These are phyloP conservation scores for Erythrobasidium yunnanense DNA, from an alignment of 768 basidiomycete species.

Conservation along the genomic window DNA sequence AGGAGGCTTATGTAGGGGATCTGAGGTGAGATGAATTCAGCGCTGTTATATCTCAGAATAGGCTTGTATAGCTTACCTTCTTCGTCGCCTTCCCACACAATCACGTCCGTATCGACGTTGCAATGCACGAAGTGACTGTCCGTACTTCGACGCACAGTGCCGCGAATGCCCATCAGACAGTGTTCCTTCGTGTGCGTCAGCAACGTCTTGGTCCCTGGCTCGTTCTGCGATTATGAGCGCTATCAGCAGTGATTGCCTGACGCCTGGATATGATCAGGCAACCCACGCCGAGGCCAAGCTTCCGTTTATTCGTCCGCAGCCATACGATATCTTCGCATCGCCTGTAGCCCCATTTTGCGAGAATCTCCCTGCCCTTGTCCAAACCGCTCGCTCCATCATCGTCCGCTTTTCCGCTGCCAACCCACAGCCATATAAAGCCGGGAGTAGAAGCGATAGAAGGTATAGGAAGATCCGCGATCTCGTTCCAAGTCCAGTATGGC, in stretches of 20 bases:
- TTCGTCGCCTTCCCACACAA: slow-evolving; percentile 89
- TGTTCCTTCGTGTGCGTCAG: slow-evolving; percentile 88
- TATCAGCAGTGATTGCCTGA: neutral
- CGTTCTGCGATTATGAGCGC: slow-evolving; percentile 51
- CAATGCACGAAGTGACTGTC: slow-evolving; percentile 97
- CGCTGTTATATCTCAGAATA: neutral
- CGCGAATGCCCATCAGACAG: slow-evolving; percentile 91
- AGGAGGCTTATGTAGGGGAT: slow-evolving; percentile 78
- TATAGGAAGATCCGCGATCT: slow-evolving; percentile 69
- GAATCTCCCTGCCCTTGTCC: slow-evolving; percentile 77
- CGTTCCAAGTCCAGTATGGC: slow-evolving; percentile 57
- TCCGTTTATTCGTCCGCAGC: slow-evolving; percentile 75
- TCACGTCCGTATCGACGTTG: slow-evolving; percentile 95
- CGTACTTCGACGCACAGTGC: slow-evolving; percentile 84
- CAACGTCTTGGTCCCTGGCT: slow-evolving; percentile 72
- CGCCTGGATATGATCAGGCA: neutral
- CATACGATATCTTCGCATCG: slow-evolving; percentile 97
- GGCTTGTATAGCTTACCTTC: slow-evolving; percentile 40
- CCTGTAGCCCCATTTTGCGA: slow-evolving; percentile 83
- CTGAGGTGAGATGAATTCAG: slow-evolving; percentile 39
- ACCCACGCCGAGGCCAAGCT: slow-evolving; percentile 57
- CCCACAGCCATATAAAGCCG: slow-evolving; percentile 90
- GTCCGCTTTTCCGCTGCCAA: slow-evolving; percentile 76
- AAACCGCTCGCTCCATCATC: slow-evolving; percentile 48
- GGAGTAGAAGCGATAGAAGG: slow-evolving; percentile 77